These are phyloP conservation scores for Trichocladium uniseriatum DNA, from an alignment of 495 filamentous ascomycete species.

Conservation along the genomic window DNA sequence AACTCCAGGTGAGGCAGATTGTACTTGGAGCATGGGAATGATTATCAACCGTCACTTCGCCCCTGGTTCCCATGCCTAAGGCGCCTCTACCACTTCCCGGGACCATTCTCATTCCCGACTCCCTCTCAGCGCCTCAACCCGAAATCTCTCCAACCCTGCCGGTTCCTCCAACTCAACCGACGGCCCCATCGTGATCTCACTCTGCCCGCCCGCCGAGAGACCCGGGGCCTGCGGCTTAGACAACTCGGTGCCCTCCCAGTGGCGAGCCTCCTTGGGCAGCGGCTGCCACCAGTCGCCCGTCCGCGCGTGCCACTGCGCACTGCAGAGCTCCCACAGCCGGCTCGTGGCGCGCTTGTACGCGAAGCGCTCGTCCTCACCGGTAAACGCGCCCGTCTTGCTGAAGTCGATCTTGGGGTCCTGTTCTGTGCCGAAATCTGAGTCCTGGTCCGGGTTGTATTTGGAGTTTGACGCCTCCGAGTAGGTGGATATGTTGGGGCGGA, in stretches of 20 bases:
- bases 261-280: slow-evolving; percentile 45
- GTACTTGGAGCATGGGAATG: too few species aligned
- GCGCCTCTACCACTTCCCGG: not conserved
- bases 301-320: slow-evolving; percentile 52
- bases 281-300: slow-evolving; percentile 56
- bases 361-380: slow-evolving; percentile 64
- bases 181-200: slow-evolving; percentile 29
- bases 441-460: slow-evolving; percentile 39
- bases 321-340: slow-evolving; percentile 63
- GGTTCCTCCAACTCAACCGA: slow-evolving; percentile 35
- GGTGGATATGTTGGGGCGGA: slow-evolving; percentile 60
- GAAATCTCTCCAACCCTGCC: slow-evolving; percentile 31
- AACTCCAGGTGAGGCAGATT: too few species aligned
- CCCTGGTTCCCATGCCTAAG: too few species aligned
- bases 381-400: slow-evolving; percentile 47
- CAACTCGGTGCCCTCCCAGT: slow-evolving; percentile 44
- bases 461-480: slow-evolving; percentile 36
- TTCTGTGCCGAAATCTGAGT: slow-evolving; percentile 36
- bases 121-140: slow-evolving; percentile 20
- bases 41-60: too few species aligned
- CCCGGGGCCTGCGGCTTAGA: slow-evolving; percentile 6
- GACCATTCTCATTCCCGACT: not conserved
- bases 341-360: slow-evolving; percentile 59
- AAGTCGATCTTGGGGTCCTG: slow-evolving; percentile 38
- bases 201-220: not conserved